These are phyloP conservation scores for Leucaena leucocephala DNA, from an alignment of 306 rosid genomes.

Conservation along the genomic window DNA sequence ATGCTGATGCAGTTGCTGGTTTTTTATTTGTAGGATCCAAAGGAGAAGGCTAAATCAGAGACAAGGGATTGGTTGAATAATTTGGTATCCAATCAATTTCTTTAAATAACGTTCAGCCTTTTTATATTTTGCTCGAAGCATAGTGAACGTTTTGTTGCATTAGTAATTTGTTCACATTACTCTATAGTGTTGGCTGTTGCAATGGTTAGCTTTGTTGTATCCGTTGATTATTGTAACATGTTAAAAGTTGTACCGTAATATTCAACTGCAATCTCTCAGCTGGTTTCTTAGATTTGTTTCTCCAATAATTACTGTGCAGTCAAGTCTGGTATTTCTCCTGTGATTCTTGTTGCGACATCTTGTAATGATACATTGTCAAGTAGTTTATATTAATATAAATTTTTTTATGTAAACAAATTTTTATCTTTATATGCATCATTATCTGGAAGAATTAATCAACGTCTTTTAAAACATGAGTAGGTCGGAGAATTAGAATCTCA, in stretches of 20 bases:
- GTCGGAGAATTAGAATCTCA: slow-evolving; percentile 83
- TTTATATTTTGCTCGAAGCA: slow-evolving; percentile 20
- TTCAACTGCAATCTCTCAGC: not conserved
- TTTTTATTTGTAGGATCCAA: slow-evolving; percentile 64
- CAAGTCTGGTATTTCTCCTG: slow-evolving; percentile 1
- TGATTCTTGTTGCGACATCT: slow-evolving; percentile 12
- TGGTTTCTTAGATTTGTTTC: slow-evolving; percentile 23
- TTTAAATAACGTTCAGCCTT: slow-evolving; percentile 20
- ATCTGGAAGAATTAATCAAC: slow-evolving; percentile 16
- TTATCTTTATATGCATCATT: slow-evolving; percentile 14
- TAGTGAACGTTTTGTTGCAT: slow-evolving; percentile 16
- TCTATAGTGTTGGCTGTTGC: slow-evolving; percentile 5
- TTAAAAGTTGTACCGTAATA: slow-evolving; percentile 2
- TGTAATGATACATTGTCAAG: not conserved
- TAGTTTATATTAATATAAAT: not conserved
- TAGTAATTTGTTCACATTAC: slow-evolving; percentile 19
- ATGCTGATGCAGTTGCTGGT: not conserved
- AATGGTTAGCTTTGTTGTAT: slow-evolving; percentile 8
- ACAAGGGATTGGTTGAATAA: slow-evolving; percentile 91
- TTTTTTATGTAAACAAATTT: not conserved
- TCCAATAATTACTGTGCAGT: not conserved
- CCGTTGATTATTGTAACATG: not conserved
- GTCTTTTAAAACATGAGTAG: slow-evolving; percentile 40
- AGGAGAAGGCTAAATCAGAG: slow-evolving; percentile 87
- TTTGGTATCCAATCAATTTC: slow-evolving; percentile 62